phyloP scores from a whole-genome alignment of 169 alveolate species.

The Plasmodium relictum region DNA sequence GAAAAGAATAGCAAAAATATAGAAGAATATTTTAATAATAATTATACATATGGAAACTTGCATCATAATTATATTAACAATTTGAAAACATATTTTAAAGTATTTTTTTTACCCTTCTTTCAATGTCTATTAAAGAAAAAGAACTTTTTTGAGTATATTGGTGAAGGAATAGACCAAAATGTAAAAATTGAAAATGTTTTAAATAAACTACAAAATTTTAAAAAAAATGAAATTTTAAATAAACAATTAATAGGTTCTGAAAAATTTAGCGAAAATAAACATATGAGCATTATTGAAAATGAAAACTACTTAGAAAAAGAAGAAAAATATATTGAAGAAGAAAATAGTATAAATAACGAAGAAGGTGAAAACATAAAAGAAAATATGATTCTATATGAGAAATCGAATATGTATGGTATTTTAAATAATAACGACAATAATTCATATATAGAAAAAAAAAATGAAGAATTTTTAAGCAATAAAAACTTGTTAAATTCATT shows the following conservation, averaged over 20 bases:
- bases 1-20: slow-evolving; percentile 25
- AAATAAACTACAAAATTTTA: slow-evolving; percentile 38
- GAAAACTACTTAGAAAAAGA: slow-evolving; percentile 14
- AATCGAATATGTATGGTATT: not conserved
- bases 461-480: slow-evolving; percentile 11
- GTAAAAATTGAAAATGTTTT: slow-evolving; percentile 40
- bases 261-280: slow-evolving; percentile 44
- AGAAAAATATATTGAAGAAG: not conserved
- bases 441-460: not conserved
- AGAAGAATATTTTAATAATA: slow-evolving; percentile 71
- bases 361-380: not conserved
- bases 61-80: slow-evolving; percentile 71
- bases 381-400: not conserved
- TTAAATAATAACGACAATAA: not conserved
- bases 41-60: slow-evolving; percentile 66
- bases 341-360: not conserved
- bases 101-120: slow-evolving; percentile 66
- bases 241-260: slow-evolving; percentile 1
- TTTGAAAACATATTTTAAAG: slow-evolving; percentile 58
- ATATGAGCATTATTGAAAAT: slow-evolving; percentile 54
- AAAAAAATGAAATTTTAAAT: slow-evolving; percentile 39
- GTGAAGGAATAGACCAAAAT: slow-evolving; percentile 34
- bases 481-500: slow-evolving; percentile 41
- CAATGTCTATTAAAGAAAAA: slow-evolving; percentile 64
- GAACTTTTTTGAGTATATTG: slow-evolving; percentile 29